Conservation (phyloP, 352 stramenopile genomes). For the Thraustochytrium sp. region DNA sequence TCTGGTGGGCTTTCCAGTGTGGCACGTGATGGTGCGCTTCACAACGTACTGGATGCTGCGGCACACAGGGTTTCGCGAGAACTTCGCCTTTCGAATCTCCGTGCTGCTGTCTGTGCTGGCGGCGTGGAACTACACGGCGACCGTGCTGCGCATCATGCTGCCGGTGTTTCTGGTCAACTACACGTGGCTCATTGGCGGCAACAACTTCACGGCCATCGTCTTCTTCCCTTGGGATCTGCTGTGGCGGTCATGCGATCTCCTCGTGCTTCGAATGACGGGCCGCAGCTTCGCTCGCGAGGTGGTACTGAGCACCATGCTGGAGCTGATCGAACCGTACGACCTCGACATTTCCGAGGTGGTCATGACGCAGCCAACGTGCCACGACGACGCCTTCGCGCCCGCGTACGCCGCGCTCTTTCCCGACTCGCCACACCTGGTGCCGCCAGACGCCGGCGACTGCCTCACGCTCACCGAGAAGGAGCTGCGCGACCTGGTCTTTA, state of each 20-base stretch:
- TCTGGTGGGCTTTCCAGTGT: slow-evolving; percentile 29
- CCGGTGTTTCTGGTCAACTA: slow-evolving; percentile 25
- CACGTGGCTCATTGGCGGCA: slow-evolving; percentile 29
- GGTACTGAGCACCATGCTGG: not conserved
- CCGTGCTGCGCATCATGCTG: not conserved
- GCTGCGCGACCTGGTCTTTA: not conserved
- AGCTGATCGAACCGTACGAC: not conserved
- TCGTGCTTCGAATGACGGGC: not conserved
- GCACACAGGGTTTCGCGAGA: not conserved
- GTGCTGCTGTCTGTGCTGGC: slow-evolving; percentile 3
- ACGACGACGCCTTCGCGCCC: slow-evolving; percentile 6
- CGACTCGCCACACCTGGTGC: not conserved
- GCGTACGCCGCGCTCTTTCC: not conserved
- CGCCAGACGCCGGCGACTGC: not conserved
- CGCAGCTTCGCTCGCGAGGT: not conserved
- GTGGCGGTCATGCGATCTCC: not conserved
- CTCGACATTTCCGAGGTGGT: slow-evolving; percentile 14
- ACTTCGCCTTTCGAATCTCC: slow-evolving; percentile 36
- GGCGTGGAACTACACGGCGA: not conserved
- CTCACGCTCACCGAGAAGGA: not conserved
- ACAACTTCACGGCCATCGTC: not conserved
- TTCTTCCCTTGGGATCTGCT: slow-evolving; percentile 16
- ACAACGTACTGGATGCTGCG: not conserved
- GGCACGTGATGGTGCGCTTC: slow-evolving; percentile 1
- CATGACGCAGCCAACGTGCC: not conserved